Evolutionary conservation across 2,329 filamentous ascomycete species (phyloP), one percentile per base, ranked within the genome.

Genomic region (Dactylonectria estremocensis): DNA sequence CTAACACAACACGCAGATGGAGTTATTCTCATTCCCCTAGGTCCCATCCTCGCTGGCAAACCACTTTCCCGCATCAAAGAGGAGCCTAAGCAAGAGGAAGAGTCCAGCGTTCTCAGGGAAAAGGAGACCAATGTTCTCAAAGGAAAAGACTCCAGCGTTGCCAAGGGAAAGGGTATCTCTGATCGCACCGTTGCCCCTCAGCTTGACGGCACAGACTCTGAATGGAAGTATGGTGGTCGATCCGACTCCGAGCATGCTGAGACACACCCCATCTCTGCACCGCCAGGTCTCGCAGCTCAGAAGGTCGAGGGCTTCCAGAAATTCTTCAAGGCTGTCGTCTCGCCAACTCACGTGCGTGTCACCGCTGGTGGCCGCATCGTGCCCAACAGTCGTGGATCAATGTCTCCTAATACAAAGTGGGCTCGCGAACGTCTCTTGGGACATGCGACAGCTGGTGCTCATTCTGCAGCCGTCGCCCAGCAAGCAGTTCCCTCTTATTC

Each of bases 291-390:
- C 37, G 79, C 78, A 43, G 86, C 87, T 28, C 89, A 91, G 76
- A 86, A 87, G 71, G 86, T 85, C 37, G 89, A 91, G 76, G 90
- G 90, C n/a, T 92, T 92, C 72, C 87, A 90, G 77, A 84, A 87
- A 59, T 92, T 92, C 76, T 91, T 90, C 80, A 89, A 90, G 76
- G 89, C 90, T 11, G 90, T 92, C n/a, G 85, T 89, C 5, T 92
- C 90, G 37, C 90, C 90, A 8, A 90, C 89, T 14, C 89, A 92
- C 77, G 86, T 92, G 69, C 87, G 90, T 16, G 90, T 92, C 56
- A 92, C 90, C 20, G 90, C 90, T 66, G 89, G 90, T 65, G 90
- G 90, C 48, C 85, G 89, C 43, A 92, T 92, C 72, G 90, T 92
- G 1, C 90, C 89, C 55, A 92, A 92, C 73, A 90, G 85, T 37